Conservation (phyloP, 371 early-diverging fungal genomes). For the Syncephalastrum contaminatum region DNA sequence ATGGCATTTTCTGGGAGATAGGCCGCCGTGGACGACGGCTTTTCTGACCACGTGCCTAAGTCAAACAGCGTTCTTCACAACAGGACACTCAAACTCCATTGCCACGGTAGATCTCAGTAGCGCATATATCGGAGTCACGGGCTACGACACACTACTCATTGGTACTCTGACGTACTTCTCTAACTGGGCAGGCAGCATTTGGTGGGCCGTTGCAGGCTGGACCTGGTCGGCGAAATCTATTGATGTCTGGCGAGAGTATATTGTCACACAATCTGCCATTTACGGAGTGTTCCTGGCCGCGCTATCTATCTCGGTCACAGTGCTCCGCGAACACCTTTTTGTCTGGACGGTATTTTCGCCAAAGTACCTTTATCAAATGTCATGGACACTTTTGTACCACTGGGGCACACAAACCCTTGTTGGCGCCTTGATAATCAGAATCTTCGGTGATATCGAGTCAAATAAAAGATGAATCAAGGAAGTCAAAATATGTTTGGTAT, state of each 20-base stretch:
- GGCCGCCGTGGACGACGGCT: conserved; percentile 25
- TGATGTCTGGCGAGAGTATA: conserved; percentile 29
- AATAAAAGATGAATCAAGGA: too few species aligned
- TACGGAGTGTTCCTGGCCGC: conserved; percentile 51
- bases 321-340: conserved; percentile 74
- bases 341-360: conserved; percentile 90
- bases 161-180: conserved; percentile 67
- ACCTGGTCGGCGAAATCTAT: conserved; percentile 16
- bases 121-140: conserved; percentile 73
- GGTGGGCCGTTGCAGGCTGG: conserved; percentile 63
- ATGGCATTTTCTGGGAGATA: conserved; percentile 31
- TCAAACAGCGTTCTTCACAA: conserved; percentile 62
- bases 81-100: conserved; percentile 79
- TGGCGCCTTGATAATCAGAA: conserved; percentile 10
- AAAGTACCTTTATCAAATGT: conserved; percentile 75
- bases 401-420: conserved; percentile 31
- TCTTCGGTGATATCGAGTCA: too few species aligned
- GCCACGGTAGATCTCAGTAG: conserved; percentile 78
- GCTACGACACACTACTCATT: conserved; percentile 60
- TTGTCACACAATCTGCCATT: conserved; percentile 44
- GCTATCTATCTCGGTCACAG: conserved; percentile 63
- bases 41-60: conserved; percentile 29
- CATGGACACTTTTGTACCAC: conserved; percentile 62
- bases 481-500: too few species aligned
- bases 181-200: conserved; percentile 75